These are phyloP conservation scores for Brasenia schreberi DNA, from an alignment of 164 flowering plant species.

Conservation along the genomic window DNA sequence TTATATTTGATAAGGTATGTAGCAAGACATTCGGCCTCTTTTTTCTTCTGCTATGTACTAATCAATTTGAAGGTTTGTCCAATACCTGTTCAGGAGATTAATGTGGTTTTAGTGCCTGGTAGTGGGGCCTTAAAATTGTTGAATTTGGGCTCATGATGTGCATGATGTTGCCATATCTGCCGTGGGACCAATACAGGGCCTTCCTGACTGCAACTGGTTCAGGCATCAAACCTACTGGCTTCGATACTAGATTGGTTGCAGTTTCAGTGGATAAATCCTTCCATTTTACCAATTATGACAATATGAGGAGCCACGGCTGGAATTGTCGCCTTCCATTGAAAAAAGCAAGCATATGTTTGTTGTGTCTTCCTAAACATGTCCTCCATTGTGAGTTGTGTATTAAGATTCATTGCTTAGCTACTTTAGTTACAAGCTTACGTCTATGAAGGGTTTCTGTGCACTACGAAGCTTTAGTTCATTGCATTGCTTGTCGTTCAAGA, in stretches of 20 bases:
- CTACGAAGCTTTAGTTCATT: background rate
- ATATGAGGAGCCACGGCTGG: background rate
- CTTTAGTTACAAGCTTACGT: background rate
- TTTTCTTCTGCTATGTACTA: background rate
- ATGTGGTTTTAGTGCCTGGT: too few species aligned
- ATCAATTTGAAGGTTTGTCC: too few species aligned
- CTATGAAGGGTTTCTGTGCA: background rate
- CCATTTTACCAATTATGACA: too few species aligned
- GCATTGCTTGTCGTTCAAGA: background rate
- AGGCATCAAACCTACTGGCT: constrained; percentile 1
- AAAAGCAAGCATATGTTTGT: background rate
- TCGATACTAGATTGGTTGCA: background rate
- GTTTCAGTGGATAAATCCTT: background rate
- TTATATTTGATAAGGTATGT: constrained; percentile 66
- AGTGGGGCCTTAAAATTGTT: too few species aligned
- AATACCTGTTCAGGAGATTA: too few species aligned
- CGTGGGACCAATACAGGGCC: constrained; percentile 1
- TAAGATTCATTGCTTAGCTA: background rate
- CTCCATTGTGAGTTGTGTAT: background rate
- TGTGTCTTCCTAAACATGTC: background rate
- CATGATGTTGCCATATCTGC: background rate
- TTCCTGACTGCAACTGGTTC: constrained; percentile 3
- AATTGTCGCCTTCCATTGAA: background rate
- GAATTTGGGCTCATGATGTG: background rate
- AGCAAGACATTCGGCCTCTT: background rate